These are phyloP conservation scores for Tulasnella sp. DNA, from an alignment of 768 basidiomycete species.

Conservation along the genomic window DNA sequence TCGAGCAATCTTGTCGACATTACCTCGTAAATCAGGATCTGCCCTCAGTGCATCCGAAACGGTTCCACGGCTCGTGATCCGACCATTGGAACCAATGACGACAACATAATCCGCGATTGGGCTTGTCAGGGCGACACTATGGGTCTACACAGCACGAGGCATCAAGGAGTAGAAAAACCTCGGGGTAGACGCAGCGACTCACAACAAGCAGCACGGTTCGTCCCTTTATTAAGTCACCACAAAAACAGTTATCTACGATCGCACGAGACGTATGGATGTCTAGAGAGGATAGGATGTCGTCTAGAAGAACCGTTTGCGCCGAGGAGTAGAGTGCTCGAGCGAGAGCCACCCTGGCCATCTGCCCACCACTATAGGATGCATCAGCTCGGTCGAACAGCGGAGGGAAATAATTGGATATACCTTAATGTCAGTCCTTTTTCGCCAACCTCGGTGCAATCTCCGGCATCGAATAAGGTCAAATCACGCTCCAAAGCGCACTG, in stretches of 20 bases:
- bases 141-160: conserved; percentile 33
- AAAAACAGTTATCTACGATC: conserved; percentile 33
- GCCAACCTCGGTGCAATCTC: conserved; percentile 59
- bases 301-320: conserved; percentile 55
- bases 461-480: conserved; percentile 41
- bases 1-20: conserved; percentile 25
- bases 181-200: no score
- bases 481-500: conserved; percentile 37
- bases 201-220: conserved; percentile 32
- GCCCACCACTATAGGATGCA: background rate
- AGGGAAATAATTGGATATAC: no score
- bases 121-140: conserved; percentile 42
- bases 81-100: conserved; percentile 43
- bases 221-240: conserved; percentile 26
- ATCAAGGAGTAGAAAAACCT: no score
- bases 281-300: conserved; percentile 61
- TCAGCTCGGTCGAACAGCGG: no score
- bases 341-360: conserved; percentile 37
- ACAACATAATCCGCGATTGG: conserved; percentile 49
- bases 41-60: conserved; percentile 37
- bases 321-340: conserved; percentile 49
- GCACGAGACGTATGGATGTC: conserved; percentile 45
- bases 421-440: conserved; percentile 54
- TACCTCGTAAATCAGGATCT: conserved; percentile 28
- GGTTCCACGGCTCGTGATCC: conserved; percentile 38